Evolutionary conservation across 768 basidiomycete species (phyloP).

Genomic region (Suillus clintonianus): DNA sequence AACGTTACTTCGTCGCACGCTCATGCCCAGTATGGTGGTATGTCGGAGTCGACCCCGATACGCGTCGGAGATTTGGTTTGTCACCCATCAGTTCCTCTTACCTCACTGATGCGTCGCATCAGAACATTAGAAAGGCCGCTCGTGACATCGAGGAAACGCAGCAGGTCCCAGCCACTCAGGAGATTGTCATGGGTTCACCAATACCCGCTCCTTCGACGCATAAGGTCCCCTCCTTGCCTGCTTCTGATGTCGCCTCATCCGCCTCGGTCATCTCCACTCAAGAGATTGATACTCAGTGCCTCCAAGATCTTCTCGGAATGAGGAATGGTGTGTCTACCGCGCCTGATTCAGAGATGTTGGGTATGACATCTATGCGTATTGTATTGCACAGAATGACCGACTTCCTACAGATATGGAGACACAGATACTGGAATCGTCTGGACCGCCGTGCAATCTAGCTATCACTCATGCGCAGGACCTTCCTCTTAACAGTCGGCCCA

Average conservation of each 20-base stretch:
- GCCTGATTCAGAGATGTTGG: slow-evolving; percentile 51
- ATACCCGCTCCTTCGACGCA: slow-evolving; percentile 19
- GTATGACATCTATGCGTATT: slow-evolving; percentile 25
- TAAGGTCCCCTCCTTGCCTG: slow-evolving; percentile 23
- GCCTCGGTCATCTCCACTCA: slow-evolving; percentile 25
- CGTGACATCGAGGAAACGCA: slow-evolving; percentile 54
- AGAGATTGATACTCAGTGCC: slow-evolving; percentile 42
- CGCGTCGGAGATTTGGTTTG: slow-evolving; percentile 60
- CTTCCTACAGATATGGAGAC: slow-evolving; percentile 33
- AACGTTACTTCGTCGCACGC: slow-evolving; percentile 15
- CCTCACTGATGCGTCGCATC: slow-evolving; percentile 3
- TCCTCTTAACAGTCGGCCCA: slow-evolving; percentile 9
- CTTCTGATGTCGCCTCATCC: slow-evolving; percentile 24
- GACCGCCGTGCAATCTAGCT: slow-evolving; percentile 11
- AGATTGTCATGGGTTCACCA: slow-evolving; percentile 24
- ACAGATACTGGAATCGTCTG: slow-evolving; percentile 20
- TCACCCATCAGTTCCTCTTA: neutral
- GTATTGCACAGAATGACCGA: neutral
- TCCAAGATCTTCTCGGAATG: slow-evolving; percentile 30
- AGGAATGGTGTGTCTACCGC: slow-evolving; percentile 6
- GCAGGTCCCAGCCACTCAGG: slow-evolving; percentile 38
- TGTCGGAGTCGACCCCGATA: slow-evolving; percentile 51
- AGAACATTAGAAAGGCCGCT: slow-evolving; percentile 16
- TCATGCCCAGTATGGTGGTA: slow-evolving; percentile 47
- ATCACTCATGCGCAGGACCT: neutral